These are phyloP conservation scores for Phytophthora uliginosa DNA, from an alignment of 352 stramenopile genomes.

Conservation along the genomic window DNA sequence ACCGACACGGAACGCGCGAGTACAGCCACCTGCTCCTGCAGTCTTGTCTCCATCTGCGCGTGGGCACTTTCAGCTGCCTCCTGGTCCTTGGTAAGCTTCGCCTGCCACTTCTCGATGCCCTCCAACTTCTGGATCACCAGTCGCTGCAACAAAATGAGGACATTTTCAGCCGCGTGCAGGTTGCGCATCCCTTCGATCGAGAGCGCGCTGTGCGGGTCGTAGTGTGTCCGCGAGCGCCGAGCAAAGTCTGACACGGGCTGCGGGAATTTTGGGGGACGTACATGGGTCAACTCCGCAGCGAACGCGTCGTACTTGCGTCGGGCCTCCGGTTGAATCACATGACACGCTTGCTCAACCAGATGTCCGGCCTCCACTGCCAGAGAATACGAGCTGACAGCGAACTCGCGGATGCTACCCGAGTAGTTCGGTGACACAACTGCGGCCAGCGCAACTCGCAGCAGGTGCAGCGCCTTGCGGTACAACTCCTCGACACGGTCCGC, in stretches of 20 bases:
- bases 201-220: constrained; percentile 66
- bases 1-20: constrained; percentile 70
- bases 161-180: constrained; percentile 81
- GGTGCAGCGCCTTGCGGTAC: constrained; percentile 81
- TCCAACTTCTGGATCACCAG: constrained; percentile 88
- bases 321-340: constrained; percentile 83
- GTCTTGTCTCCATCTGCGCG: constrained; percentile 63
- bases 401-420: constrained; percentile 78
- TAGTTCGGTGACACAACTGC: constrained; percentile 81
- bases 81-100: constrained; percentile 70
- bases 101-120: constrained; percentile 83
- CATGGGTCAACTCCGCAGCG: constrained; percentile 59
- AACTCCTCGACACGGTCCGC: constrained; percentile 72
- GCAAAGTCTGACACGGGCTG: constrained; percentile 71
- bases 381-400: constrained; percentile 77
- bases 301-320: constrained; percentile 77
- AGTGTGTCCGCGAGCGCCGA: constrained; percentile 57
- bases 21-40: constrained; percentile 78
- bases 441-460: constrained; percentile 78
- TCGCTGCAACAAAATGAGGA: constrained; percentile 84
- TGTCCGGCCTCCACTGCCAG: constrained; percentile 81
- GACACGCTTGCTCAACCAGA: constrained; percentile 74
- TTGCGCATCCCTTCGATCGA: constrained; percentile 84
- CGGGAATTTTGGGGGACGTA: constrained; percentile 72
- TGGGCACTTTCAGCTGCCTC: constrained; percentile 66